phyloP scores from a whole-genome alignment of 2,329 filamentous ascomycete genomes.

The Talaromyces sp. region DNA sequence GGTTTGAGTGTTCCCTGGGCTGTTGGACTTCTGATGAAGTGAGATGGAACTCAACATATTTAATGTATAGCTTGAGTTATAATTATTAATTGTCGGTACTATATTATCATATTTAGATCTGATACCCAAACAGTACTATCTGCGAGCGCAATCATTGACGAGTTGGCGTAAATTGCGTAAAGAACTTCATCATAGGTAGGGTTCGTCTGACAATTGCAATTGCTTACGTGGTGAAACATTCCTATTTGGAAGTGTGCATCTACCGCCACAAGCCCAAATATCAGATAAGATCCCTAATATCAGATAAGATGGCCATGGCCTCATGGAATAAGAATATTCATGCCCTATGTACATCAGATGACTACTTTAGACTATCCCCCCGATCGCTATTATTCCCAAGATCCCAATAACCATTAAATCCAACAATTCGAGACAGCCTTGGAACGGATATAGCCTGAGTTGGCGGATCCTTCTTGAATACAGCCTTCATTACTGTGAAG shows the following conservation, averaged over 20 bases:
- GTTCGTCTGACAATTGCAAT: neutral
- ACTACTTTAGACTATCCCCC: too few relatives aligned
- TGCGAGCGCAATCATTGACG: neutral
- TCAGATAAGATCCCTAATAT: neutral
- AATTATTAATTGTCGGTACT: neutral
- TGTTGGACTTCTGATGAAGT: conserved; percentile 58
- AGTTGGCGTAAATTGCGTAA: neutral
- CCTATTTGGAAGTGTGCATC: neutral
- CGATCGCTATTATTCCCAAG: too few relatives aligned
- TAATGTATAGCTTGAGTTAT: neutral
- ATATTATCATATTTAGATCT: neutral
- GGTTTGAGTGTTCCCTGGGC: conserved; percentile 63
- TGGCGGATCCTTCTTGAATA: too few relatives aligned
- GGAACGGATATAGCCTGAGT: too few relatives aligned
- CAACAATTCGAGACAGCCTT: too few relatives aligned
- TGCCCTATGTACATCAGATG: too few relatives aligned
- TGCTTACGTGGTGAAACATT: neutral
- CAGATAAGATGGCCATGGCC: neutral
- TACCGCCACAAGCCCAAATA: neutral
- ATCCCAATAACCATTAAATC: too few relatives aligned
- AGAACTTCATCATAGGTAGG: neutral
- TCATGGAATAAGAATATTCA: too few relatives aligned
- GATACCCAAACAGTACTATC: too few relatives aligned
- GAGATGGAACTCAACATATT: conserved; percentile 13
- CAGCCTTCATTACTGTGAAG: too few relatives aligned